A percentile compares a stretch with the other conserved stretches of the same genome.
Conservation (phyloP, 2,329 filamentous ascomycete genomes). For the Sarocladium brachiariae region DNA sequence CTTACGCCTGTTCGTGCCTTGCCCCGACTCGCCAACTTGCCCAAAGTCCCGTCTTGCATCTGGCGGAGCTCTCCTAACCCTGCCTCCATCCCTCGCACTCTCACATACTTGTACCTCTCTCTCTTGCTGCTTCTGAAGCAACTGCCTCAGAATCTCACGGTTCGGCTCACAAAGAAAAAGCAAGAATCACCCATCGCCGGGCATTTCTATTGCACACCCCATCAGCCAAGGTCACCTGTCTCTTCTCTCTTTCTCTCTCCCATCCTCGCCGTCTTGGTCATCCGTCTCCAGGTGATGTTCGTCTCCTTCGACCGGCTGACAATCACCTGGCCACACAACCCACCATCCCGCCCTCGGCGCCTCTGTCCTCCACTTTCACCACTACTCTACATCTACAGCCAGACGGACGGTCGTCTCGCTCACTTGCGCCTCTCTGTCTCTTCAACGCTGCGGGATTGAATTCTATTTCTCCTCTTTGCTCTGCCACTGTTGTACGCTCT, state of each 20-base stretch:
- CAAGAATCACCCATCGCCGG: background rate
- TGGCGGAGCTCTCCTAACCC: too few relatives aligned
- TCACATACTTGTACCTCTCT: too few relatives aligned
- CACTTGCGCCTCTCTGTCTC: too few relatives aligned
- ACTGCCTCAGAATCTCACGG: background rate
- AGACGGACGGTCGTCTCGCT: too few relatives aligned
- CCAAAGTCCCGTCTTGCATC: too few relatives aligned
- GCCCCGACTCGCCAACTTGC: too few relatives aligned
- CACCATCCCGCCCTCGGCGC: constrained; percentile 3
- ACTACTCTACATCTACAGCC: too few relatives aligned
- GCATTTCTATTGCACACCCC: too few relatives aligned
- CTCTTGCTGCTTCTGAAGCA: background rate
- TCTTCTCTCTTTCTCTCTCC: background rate
- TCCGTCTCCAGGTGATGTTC: background rate
- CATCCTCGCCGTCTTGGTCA: background rate
- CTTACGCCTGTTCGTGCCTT: too few relatives aligned
- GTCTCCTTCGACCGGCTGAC: background rate
- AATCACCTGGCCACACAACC: background rate
- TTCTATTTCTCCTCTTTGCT: background rate
- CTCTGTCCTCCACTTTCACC: constrained; percentile 3
- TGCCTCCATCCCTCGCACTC: too few relatives aligned
- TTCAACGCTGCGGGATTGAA: too few relatives aligned
- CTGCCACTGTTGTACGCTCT: too few relatives aligned
- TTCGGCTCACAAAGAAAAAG: background rate
- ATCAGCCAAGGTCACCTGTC: background rate